Conservation (phyloP, 2,329 filamentous ascomycete genomes). For the Aureobasidium sp. region DNA sequence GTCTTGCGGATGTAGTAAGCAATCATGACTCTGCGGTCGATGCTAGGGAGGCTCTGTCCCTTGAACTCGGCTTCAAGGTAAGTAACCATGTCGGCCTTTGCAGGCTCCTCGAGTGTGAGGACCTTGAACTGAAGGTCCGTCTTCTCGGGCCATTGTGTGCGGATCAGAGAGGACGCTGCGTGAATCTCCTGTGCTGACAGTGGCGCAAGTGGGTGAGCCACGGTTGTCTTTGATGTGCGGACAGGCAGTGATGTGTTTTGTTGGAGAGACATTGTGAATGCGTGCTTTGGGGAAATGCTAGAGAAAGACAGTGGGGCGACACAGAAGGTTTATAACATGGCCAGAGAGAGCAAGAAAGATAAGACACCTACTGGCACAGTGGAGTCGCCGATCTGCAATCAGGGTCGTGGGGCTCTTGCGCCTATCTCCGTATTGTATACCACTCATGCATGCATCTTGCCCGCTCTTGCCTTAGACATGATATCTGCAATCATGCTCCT, state of each 20-base stretch:
- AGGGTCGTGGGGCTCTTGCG: neutral
- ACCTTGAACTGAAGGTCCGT: conserved; percentile 56
- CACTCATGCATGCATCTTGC: neutral
- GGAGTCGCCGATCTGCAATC: neutral
- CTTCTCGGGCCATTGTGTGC: conserved; percentile 45
- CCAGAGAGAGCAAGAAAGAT: neutral
- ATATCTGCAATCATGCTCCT: neutral
- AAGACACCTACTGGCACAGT: neutral
- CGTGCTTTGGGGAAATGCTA: neutral
- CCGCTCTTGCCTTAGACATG: neutral
- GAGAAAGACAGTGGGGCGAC: neutral
- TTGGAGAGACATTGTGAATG: conserved; percentile 10
- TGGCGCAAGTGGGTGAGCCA: conserved; percentile 51
- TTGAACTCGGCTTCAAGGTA: conserved; percentile 16
- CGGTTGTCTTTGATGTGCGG: conserved; percentile 17
- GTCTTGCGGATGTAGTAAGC: conserved; percentile 54
- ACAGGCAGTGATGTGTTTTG: conserved; percentile 16
- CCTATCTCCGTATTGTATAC: conserved; percentile 5
- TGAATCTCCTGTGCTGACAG: conserved; percentile 50
- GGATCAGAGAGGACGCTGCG: conserved; percentile 42
- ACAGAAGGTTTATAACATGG: neutral
- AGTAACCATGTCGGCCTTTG: conserved; percentile 15
- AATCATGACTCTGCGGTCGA: conserved; percentile 46
- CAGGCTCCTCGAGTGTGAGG: conserved; percentile 38
- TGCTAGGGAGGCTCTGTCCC: conserved; percentile 49